Percentiles rank a stretch among this genome's conserved stretches.
Conservation (phyloP, 2,329 filamentous ascomycete genomes). For the Chrysosporium keratinophilum region DNA sequence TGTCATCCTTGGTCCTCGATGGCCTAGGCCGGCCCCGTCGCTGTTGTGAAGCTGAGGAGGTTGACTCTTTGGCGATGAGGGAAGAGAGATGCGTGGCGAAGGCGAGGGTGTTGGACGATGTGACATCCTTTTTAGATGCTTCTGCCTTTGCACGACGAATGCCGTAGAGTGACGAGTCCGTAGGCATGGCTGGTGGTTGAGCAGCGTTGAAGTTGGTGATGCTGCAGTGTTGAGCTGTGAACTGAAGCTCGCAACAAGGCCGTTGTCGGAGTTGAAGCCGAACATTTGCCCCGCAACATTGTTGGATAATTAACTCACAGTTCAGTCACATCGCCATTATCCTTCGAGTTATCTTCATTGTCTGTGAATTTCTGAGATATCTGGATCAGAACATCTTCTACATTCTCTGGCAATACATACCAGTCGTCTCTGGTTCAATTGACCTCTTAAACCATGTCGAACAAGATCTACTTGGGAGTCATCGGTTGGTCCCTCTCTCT, state of each 20-base stretch:
- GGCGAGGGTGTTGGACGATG: constrained; percentile 61
- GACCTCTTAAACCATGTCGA: constrained; percentile 22
- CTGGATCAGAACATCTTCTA: background rate
- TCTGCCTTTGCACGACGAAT: constrained; percentile 56
- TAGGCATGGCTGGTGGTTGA: constrained; percentile 4
- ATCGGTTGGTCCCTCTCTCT: constrained; percentile 25
- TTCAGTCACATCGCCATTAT: background rate
- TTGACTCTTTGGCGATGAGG: constrained; percentile 52
- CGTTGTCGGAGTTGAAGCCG: background rate
- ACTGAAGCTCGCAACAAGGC: too few species aligned
- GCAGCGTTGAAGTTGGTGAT: too few species aligned
- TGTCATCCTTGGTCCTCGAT: constrained; percentile 52
- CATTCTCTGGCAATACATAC: background rate
- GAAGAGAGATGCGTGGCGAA: constrained; percentile 83
- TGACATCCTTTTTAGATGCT: constrained; percentile 51
- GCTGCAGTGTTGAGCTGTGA: too few species aligned
- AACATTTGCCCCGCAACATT: background rate
- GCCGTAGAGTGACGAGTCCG: constrained; percentile 54
- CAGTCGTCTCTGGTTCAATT: constrained; percentile 1
- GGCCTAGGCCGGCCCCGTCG: constrained; percentile 33
- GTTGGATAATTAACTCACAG: background rate
- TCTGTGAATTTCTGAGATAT: background rate
- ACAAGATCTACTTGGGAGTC: constrained; percentile 35
- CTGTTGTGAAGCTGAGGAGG: constrained; percentile 27
- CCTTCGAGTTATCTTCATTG: background rate